Evolutionary conservation across 768 basidiomycete genomes (phyloP), one percentile per base, ranked within the genome.

Genomic region (Filobasidium floriforme): DNA sequence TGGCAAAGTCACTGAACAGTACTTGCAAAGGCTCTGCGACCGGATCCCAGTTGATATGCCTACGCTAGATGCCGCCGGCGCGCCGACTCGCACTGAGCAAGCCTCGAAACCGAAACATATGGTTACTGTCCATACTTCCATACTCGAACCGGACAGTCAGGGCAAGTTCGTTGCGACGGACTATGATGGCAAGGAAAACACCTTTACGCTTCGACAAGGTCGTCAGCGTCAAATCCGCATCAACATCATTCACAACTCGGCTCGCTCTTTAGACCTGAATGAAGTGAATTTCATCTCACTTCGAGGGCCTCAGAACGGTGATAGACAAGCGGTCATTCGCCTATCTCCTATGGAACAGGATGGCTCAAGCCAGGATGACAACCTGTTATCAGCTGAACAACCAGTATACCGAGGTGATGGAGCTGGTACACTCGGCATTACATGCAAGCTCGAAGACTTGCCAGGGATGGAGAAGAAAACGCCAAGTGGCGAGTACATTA

Each of bases 161-260:
- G 96, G 96, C 24, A 82, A 87, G 54, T 97, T 96, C 76, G 79
- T 81, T 22, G 88, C 92, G 24, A 88, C 92, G 0, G 88, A 89
- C 90, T 54, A 86, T 89, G 1, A 84, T 86, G 63, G 85, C 86
- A 19, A 80, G 80, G 65, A 92, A 94, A 77, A 85, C 88, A 6
- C 92, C 92, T 18, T 85, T 85, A 62, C 94, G 96, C 79, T 98
- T 22, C 92, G 90, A 72, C 96, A 99, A 80, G 96, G 96, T 29
- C 80, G 97, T 28, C 96, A 99, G 76, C 84, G 96, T 24, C 85
- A 89, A 14, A 79, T 99, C 60, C 80, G 84, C 41, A 78, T 99
- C 65, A 85, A 84, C 0, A 81, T 98, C 40, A 86, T 86, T 18
- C 94, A 90, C 61, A 88, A 90, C 73, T 94, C 94, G 14, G 94